Evolutionary conservation across 176 grass and related monocot genomes (phyloP), one percentile per base, ranked within the genome.

Genomic region (sorghum (Sorghum bicolor)): DNA sequence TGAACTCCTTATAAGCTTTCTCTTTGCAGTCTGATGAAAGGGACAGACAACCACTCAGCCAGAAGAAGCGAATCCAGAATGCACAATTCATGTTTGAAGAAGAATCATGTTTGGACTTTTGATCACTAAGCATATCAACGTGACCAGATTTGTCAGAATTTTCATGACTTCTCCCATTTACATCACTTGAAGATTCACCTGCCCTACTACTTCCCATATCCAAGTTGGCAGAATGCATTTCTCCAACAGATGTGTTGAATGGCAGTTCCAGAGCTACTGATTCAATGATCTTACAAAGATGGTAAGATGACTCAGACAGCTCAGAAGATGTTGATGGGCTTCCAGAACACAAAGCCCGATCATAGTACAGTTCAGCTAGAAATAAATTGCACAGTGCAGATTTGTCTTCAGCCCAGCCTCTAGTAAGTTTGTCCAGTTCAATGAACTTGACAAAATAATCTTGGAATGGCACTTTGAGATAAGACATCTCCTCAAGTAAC

Each of bases 321-420:
- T 91, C 88, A 52, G 75, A 86, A 55, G 80, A 87, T 85, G 80
- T 88, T 76, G 77, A 85, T 88, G 86, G 88, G 76, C 74, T 90
- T 85, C 77, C 78, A 82, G 85, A 90, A 89, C 84, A 92, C 44
- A 90, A 76, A 82, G 88, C 96, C 60, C 14, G 80, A 85, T 98
- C 96, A 88, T 91, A 91, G 84, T 91, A 98, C 81, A 98, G 36
- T 83, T 98, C 92, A 88, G 91, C 92, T 76, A 98, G 87, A 98
- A 94, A 98, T 91, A 98, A 94, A 79, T 85, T 83, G 72, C 92
- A 98, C 36, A 86, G 43, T 15, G 50, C 79, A 80, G 96, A 93
- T 79, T 91, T 84, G 72, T 90, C 82, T 85, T 88, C 64, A 89
- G 86, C 89, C 92, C 88, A 95, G 6, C 87, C 76, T 84, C 96